Conservation (phyloP, 2,329 filamentous ascomycete species). For the Cladosporium cucumerinum region DNA sequence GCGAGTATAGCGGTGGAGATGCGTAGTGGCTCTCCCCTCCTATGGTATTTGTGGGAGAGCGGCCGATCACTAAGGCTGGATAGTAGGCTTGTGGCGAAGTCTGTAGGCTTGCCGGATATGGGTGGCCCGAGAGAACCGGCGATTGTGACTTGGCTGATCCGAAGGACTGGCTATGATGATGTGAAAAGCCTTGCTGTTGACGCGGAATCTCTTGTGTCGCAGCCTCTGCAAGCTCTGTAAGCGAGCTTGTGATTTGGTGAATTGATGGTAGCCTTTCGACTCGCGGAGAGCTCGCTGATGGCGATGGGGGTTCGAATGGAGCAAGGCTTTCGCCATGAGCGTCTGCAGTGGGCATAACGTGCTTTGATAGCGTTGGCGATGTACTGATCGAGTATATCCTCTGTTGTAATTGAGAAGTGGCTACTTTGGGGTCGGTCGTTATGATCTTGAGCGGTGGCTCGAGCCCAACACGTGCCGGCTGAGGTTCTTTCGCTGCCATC, state of each 20-base stretch:
- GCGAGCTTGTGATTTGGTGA: slow-evolving; percentile 28
- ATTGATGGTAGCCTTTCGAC: slow-evolving; percentile 33
- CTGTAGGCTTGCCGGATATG: slow-evolving; percentile 26
- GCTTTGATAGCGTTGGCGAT: slow-evolving; percentile 13
- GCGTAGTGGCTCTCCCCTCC: slow-evolving; percentile 26
- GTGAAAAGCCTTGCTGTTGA: slow-evolving; percentile 20
- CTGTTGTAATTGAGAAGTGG: neutral
- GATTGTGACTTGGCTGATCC: slow-evolving; percentile 31
- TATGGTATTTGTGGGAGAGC: slow-evolving; percentile 29
- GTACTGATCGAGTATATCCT: slow-evolving; percentile 17
- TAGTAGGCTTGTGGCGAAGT: slow-evolving; percentile 28
- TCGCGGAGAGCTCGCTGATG: slow-evolving; percentile 22
- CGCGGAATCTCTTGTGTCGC: slow-evolving; percentile 25
- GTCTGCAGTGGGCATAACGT: slow-evolving; percentile 18
- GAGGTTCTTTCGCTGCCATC: neutral
- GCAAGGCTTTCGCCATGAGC: slow-evolving; percentile 21
- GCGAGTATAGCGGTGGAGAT: slow-evolving; percentile 23
- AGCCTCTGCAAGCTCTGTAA: slow-evolving; percentile 29
- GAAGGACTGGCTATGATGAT: slow-evolving; percentile 29
- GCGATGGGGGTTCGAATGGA: slow-evolving; percentile 25
- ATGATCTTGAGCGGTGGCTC: neutral
- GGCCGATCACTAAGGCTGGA: slow-evolving; percentile 16
- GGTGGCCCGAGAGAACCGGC: slow-evolving; percentile 24
- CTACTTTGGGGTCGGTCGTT: neutral
- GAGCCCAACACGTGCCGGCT: neutral